Conservation (phyloP, 2,329 filamentous ascomycete species). For the Tolypocladium nubicola region DNA sequence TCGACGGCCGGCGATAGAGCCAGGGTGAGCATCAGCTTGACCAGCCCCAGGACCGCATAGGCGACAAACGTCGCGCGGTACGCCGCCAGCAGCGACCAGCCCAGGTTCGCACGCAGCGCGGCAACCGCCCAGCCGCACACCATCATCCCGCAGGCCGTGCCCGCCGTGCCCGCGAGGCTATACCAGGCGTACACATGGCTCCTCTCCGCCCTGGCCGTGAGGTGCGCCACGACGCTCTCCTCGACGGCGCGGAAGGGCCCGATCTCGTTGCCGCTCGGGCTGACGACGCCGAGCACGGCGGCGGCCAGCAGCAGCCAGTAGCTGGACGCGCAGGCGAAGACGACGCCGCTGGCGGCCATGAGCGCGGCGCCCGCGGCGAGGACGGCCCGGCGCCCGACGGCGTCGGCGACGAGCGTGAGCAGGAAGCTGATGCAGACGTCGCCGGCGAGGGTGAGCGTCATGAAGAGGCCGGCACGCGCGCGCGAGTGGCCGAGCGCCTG, state of each 20-base stretch:
- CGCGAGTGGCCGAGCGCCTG: conserved; percentile 37
- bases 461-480: conserved; percentile 48
- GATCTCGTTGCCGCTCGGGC: conserved; percentile 54
- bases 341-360: conserved; percentile 44
- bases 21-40: conserved; percentile 45
- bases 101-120: conserved; percentile 28
- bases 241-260: conserved; percentile 53
- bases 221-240: conserved; percentile 48
- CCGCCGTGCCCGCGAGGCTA: conserved; percentile 44
- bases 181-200: conserved; percentile 55
- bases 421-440: conserved; percentile 49
- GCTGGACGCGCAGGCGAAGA: conserved; percentile 40
- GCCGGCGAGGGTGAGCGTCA: conserved; percentile 52
- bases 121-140: conserved; percentile 49
- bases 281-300: conserved; percentile 51
- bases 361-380: conserved; percentile 41
- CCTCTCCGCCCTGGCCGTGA: conserved; percentile 33
- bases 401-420: conserved; percentile 48
- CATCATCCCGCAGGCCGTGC: conserved; percentile 49
- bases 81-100: conserved; percentile 33
- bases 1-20: conserved; percentile 37
- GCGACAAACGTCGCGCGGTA: conserved; percentile 46
- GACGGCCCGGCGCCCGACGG: conserved; percentile 41
- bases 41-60: conserved; percentile 44
- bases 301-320: conserved; percentile 50